Evolutionary conservation across 2,329 filamentous ascomycete species (phyloP), one percentile per base, ranked within the genome.

Genomic region (Incumbomyces lentus): DNA sequence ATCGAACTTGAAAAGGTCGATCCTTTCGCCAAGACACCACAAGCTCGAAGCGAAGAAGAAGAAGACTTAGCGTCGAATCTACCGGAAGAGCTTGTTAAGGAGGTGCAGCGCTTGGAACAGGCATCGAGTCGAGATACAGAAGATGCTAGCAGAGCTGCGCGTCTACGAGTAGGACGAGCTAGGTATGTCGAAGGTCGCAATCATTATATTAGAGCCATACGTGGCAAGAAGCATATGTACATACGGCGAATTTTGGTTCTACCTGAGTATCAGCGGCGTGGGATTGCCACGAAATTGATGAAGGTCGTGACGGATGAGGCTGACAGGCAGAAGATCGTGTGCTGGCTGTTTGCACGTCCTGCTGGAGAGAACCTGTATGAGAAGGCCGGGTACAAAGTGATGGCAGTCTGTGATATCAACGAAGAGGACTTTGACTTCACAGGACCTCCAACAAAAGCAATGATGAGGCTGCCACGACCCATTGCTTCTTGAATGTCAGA

Each of bases 191-290:
- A 48, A 16, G 13, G 6, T 6, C 49, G 53, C 14, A 52, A 49
- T 35, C 22, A 51, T 7, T 53, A 52, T 30, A 49, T 53, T 32
- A 26, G 29, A 3, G 39, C 40, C 6, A 52, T 55, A n/a, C 30
- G 51, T 16, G 53, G 51, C 11, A 53, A 55, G 48, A 49, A 42
- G 40, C 51, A 52, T 49, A 30, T 55, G 16, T 53, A 46, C 51
- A 43, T 53, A 18, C 53, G 52, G 10, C 46, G 51, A 29, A 17
- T 55, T 30, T 19, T 53, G 19, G 49, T 55, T 12, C 47, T 50
- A 32, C 53, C 53, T 4, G 44, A 48, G 2, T 51, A 53, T 31
- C 53, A 55, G 31, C 38, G 46, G 22, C 48, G 46, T 33, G 53
- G 53, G 5, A 49, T 55, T 13, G 53, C 51, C 4, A 42, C 49